phyloP scores from a whole-genome alignment of 192 early-diverging fungal species.

The Backusella tarrabulga region DNA sequence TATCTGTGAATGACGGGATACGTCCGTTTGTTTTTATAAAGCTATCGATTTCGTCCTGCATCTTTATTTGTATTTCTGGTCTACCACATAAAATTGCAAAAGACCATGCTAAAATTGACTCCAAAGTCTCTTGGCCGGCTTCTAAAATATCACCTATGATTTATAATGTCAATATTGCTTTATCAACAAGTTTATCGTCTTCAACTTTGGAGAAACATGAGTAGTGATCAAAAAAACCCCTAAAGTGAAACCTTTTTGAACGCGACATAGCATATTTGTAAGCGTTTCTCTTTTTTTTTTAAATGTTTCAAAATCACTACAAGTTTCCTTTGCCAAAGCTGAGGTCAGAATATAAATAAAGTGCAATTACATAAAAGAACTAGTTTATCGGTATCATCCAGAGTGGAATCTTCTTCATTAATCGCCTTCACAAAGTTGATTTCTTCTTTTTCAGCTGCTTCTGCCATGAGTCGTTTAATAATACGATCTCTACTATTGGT shows the following conservation, averaged over 20 bases:
- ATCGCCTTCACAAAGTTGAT: neutral
- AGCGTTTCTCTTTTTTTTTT: too few species aligned
- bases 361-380: neutral
- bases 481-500: neutral
- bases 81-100: slow-evolving; percentile 4
- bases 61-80: slow-evolving; percentile 17
- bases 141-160: neutral
- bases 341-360: neutral
- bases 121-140: neutral
- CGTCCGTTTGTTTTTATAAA: neutral
- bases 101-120: slow-evolving; percentile 10
- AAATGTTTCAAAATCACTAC: neutral
- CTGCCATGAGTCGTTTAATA: neutral
- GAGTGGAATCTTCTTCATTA: neutral
- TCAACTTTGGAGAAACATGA: neutral
- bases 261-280: too few species aligned
- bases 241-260: too few species aligned
- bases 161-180: neutral
- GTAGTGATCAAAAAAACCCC: neutral
- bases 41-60: slow-evolving; percentile 11
- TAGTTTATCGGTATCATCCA: neutral
- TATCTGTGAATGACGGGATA: neutral
- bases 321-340: neutral
- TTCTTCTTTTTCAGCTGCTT: neutral
- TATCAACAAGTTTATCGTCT: neutral